Base-by-base conservation (phyloP, 1,284 basidiomycete genomes). In the Athelia psychrophila region DNA sequence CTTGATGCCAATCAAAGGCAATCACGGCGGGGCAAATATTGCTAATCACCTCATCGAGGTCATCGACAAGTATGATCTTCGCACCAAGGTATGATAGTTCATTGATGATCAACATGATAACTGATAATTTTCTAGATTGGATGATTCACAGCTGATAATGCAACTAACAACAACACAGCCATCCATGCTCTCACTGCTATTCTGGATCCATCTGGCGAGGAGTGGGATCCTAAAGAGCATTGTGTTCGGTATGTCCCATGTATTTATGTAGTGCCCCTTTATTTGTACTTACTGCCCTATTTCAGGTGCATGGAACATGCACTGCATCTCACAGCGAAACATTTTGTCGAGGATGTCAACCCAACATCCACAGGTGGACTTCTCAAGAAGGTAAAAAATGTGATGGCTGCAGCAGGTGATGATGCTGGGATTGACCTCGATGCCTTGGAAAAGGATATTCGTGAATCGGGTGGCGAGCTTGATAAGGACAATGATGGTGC, bases 81-180 rank as follows among this genome's bases (percentile, higher is more conserved):
- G 50, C 44, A 40, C 40, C 10, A 65, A 64, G 60, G 64, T 62
- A 40, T 19, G 56, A 16, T 51, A 42, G 15, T 25, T 45, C 16
- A 22, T 27, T 18, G 36, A 13, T 42, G n/a, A 18, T 42, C 6
- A 42, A 42, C n/a, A 35, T 35, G 12, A 12, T 42, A 46, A 20
- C 19, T 9, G 27, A 5, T 40, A 45, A 53, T 24, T 30, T 5
- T 30, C 27, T 30, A 67, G 64, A 49, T 61, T 54, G 62, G 65
- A 6, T 66, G 65, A 64, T 51, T 63, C n/a, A 67, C 64, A 16
- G 52, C 56, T 42, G 60, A 67, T 50, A 62, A 63, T 44, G 59
- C 56, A 5, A 42, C 52, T 16, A 58, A 60, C 19, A 67, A 66
- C 53, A 52, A 53, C 44, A 57, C 51, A 13, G 57, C 60, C 10